Evolutionary conservation across 2,329 filamentous ascomycete genomes (phyloP).

Genomic region (Clathrospora elynae): DNA sequence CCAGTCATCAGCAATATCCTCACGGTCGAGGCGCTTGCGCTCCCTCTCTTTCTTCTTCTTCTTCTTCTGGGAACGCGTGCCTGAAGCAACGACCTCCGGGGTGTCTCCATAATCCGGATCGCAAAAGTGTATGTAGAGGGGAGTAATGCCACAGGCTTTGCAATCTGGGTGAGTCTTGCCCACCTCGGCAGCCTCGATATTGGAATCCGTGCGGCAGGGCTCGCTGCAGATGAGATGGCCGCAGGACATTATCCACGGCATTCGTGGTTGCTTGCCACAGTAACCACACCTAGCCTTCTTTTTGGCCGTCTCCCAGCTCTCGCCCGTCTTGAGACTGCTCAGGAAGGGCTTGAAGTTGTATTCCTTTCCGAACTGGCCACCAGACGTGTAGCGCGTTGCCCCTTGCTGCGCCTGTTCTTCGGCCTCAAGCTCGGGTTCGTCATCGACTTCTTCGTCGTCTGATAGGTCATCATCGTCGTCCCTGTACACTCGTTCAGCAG

Average conservation of each 20-base stretch:
- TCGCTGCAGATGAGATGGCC: conserved; percentile 61
- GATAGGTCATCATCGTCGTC: conserved; percentile 8
- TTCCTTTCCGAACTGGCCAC: conserved; percentile 42
- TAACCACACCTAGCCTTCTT: conserved; percentile 52
- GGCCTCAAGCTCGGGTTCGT: conserved; percentile 1
- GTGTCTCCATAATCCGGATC: conserved; percentile 26
- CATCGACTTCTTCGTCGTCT: conserved; percentile 1
- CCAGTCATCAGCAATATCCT: conserved; percentile 49
- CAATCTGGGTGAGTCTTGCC: conserved; percentile 29
- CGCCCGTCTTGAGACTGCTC: conserved; percentile 36
- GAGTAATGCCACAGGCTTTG: conserved; percentile 41
- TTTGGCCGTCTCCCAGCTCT: conserved; percentile 47
- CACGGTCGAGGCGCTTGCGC: conserved; percentile 16
- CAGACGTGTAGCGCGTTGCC: conserved; percentile 4
- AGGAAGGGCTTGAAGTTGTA: conserved; percentile 53
- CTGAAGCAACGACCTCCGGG: conserved; percentile 4
- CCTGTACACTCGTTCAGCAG: conserved; percentile 1
- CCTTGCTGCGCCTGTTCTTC: background rate
- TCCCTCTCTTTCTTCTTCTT: conserved; percentile 25
- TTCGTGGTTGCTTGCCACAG: conserved; percentile 50
- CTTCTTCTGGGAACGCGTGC: conserved; percentile 23
- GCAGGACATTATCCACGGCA: conserved; percentile 57
- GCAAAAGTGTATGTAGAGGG: conserved; percentile 26
- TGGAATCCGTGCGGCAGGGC: conserved; percentile 51
- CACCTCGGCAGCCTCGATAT: conserved; percentile 33